A percentile compares a stretch with the other conserved stretches of the same genome.
phyloP scores from a whole-genome alignment of 192 early-diverging fungal species.

The Cetraspora pellucida region DNA sequence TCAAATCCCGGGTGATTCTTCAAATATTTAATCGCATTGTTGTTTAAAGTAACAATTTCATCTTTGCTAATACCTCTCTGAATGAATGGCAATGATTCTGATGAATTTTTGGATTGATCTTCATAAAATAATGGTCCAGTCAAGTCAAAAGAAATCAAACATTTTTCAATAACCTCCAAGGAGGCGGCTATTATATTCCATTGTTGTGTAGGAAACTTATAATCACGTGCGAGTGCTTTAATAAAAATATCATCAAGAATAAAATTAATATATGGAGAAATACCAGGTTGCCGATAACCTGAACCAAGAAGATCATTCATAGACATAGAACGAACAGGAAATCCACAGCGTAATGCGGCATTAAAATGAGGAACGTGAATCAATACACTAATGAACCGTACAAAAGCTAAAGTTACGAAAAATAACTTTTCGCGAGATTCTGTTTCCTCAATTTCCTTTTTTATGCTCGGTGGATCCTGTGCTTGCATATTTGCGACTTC shows the following conservation, averaged over 20 bases:
- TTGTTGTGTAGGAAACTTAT: constrained; percentile 67
- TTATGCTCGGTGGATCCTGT: constrained; percentile 50
- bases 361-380: constrained; percentile 60
- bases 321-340: constrained; percentile 43
- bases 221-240: constrained; percentile 70
- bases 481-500: constrained; percentile 28
- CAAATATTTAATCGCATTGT: constrained; percentile 37
- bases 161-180: constrained; percentile 79
- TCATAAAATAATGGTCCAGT: constrained; percentile 37
- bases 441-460: constrained; percentile 82
- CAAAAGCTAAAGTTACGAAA: constrained; percentile 84
- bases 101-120: background rate
- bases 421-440: constrained; percentile 78
- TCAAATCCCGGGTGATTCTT: constrained; percentile 86
- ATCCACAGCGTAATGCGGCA: constrained; percentile 43
- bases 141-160: constrained; percentile 76
- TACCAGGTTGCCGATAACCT: constrained; percentile 69
- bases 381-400: constrained; percentile 71
- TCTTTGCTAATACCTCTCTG: constrained; percentile 17
- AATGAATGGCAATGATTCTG: background rate
- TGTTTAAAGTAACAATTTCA: background rate
- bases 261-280: constrained; percentile 79
- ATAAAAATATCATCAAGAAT: constrained; percentile 85
- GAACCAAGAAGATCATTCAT: constrained; percentile 68
- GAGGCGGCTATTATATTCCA: constrained; percentile 77